phyloP scores from a whole-genome alignment of 169 alveolate species.

The Plasmodium sp. region DNA sequence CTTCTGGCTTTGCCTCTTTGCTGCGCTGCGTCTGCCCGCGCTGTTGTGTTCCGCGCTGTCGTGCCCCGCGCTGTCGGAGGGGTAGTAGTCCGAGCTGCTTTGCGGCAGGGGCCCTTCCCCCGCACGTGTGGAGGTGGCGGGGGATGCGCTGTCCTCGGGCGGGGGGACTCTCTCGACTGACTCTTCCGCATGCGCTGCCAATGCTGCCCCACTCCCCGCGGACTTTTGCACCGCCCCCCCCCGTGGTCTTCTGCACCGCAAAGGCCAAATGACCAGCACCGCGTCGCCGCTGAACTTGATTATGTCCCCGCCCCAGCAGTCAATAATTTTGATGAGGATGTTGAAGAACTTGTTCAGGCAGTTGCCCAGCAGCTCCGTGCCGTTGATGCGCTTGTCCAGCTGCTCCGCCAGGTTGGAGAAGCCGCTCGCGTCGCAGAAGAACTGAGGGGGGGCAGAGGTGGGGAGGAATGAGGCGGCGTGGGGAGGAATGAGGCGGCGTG shows the following conservation, averaged over 20 bases:
- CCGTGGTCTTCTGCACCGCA: neutral
- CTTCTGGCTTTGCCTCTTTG: neutral
- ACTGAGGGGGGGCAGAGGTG: neutral
- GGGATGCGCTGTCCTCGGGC: neutral
- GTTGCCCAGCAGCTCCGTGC: slow-evolving; percentile 86
- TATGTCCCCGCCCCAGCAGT: slow-evolving; percentile 91
- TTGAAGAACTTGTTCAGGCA: slow-evolving; percentile 87
- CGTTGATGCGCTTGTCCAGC: slow-evolving; percentile 82
- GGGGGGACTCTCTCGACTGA: neutral
- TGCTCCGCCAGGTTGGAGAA: slow-evolving; percentile 88
- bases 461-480: neutral
- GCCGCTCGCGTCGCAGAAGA: slow-evolving; percentile 89
- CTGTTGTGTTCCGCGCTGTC: neutral
- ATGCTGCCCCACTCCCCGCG: neutral
- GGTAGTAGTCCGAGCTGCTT: neutral
- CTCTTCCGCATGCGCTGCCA: neutral
- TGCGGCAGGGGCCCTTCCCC: neutral
- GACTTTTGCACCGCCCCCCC: neutral
- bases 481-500: neutral
- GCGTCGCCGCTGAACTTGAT: slow-evolving; percentile 92
- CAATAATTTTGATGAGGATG: slow-evolving; percentile 85
- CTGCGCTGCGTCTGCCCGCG: neutral
- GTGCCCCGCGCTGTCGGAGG: neutral
- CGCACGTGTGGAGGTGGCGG: no score
- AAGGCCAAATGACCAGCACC: slow-evolving; percentile 88